phyloP scores from a whole-genome alignment of 176 grass and related monocot genomes.

The Oryza coarctata region DNA sequence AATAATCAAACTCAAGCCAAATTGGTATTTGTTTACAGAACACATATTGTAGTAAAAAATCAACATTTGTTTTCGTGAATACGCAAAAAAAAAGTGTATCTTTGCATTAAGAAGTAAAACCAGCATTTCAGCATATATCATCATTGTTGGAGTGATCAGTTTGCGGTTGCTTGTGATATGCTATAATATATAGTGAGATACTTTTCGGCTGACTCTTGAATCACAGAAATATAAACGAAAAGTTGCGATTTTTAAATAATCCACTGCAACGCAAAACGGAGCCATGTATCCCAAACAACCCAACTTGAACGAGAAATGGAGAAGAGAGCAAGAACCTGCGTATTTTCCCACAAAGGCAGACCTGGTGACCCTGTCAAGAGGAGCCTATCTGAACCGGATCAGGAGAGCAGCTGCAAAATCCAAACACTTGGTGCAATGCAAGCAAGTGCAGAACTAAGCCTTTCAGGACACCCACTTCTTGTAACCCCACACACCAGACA shows the following conservation, averaged over 20 bases:
- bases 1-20: background rate
- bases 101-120: background rate
- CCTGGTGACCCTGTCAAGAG: conserved; percentile 49
- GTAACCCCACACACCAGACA: conserved; percentile 9
- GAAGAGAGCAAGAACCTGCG: conserved; percentile 56
- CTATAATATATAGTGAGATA: background rate
- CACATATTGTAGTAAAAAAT: no score
- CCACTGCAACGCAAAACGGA: background rate
- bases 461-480: conserved; percentile 28
- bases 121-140: background rate
- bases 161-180: no score
- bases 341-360: conserved; percentile 96
- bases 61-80: no score
- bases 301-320: background rate
- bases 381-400: background rate
- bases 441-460: conserved; percentile 15
- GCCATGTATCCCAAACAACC: background rate
- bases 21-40: background rate
- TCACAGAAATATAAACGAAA: background rate
- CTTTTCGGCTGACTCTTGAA: background rate
- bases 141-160: no score
- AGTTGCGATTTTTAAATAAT: background rate
- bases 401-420: conserved; percentile 35
- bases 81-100: no score
- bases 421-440: conserved; percentile 45